Base-by-base conservation (phyloP, 495 filamentous ascomycete species). In the Pyrenula aspistea region DNA sequence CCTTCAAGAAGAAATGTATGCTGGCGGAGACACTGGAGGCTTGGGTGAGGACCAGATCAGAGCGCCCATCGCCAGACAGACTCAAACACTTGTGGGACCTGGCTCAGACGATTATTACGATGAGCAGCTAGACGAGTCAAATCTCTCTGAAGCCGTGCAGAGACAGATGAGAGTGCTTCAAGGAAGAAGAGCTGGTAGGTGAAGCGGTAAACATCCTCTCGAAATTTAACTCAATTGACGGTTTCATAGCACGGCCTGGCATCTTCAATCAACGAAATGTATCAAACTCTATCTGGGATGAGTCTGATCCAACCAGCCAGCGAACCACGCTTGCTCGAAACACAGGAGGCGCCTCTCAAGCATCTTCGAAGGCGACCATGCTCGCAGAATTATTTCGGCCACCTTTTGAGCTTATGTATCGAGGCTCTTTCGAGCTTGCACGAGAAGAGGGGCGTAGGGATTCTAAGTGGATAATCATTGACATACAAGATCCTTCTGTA, bases 391-490 rank as follows among this genome's bases (percentile, higher is more conserved):
- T 97, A 67, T 98, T 88, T 68, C 81, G 91, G 22, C 94, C 93
- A 15, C 93, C 93, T 0, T 91, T 87, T 65, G 87, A 94, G 53
- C 71, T 97, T 19, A 96, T 97, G 71, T 82, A 77, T 2, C 76
- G 79, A 42, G 61, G 88, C 15, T 71, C 80, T 8, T 92, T 88
- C 82, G 89, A 96, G 58, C 72, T 82, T 21, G 92, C 88, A 19
- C 83, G 94, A 47, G 77, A 93, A 15, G 75, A 88, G 61, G 93
- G 92, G 48, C 91, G 87, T 65, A 86, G 91, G 22, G 75, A 77
- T 24, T 82, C 90, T 69, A 96, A 94, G 67, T 98, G 93, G 93
- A 78, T 98, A 12, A 65, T 98, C 53, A 88, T 96, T 60, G 96
- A 98, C 65, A 83, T 98, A 2, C 93, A 98, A 71, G 91, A 98